Conservation (phyloP, 176 grass and related monocot genomes). For the Paspalum vaginatum region DNA sequence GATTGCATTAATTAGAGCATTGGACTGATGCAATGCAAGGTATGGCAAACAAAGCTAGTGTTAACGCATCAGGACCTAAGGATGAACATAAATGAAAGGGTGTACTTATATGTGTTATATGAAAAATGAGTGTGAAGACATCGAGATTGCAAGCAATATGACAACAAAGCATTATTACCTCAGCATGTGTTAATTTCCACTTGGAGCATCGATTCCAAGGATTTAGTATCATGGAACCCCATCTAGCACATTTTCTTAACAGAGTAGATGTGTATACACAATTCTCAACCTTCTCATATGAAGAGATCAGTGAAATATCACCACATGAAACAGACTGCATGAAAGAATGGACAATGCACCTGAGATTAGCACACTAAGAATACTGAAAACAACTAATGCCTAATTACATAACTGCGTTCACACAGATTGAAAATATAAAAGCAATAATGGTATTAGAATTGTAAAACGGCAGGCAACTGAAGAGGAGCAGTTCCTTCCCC, state of each 20-base stretch:
- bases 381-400: background rate
- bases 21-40: slow-evolving; percentile 1
- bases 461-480: background rate
- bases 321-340: slow-evolving; percentile 83
- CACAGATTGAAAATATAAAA: background rate
- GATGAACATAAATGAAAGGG: slow-evolving; percentile 6
- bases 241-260: slow-evolving; percentile 65
- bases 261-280: slow-evolving; percentile 96
- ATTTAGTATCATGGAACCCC: slow-evolving; percentile 50
- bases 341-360: background rate
- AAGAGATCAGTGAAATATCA: slow-evolving; percentile 82
- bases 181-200: slow-evolving; percentile 80
- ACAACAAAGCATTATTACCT: slow-evolving; percentile 53
- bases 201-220: slow-evolving; percentile 39
- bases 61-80: background rate
- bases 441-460: background rate
- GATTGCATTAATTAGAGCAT: background rate
- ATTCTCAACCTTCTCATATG: slow-evolving; percentile 95
- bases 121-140: background rate
- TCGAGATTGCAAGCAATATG: background rate
- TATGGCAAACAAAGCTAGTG: slow-evolving; percentile 23
- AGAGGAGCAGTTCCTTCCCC: background rate
- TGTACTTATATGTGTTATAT: background rate
- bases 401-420: background rate
- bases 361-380: slow-evolving; percentile 2